Evolutionary conservation across 1,139 yeast species (phyloP), one percentile per base, ranked within the genome.

Genomic region (Geotrichum restrictum): DNA sequence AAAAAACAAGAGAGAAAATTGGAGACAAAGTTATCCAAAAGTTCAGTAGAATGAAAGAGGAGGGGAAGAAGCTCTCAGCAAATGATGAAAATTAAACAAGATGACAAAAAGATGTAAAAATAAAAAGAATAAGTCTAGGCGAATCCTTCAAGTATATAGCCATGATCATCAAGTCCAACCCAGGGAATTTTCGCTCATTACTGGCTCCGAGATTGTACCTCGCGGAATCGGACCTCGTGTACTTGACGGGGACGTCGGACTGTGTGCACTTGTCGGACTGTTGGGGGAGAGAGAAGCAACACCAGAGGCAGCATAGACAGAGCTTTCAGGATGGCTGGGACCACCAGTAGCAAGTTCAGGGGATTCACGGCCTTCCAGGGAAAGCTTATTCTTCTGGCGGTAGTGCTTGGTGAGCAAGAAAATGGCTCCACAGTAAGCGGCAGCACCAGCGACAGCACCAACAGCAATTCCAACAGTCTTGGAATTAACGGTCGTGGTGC

Each of bases 121-220:
- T n/a, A 27, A 22, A 22, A 39, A 13, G 22, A 27, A n/a, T 40
- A 24, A 24, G 29, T 24, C 8, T 8, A 24, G 8, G 29, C 8
- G 7, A n/a, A 24, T 14, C 6, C 6, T 13, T 40, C 19, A 11
- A 37, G 18, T 14, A 37, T 13, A 37, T 33, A 13, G n/a, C n/a
- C 21, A 42, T n/a, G 18, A 29, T 40, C 31, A 38, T 58, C 57
- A 67, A 16, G 66, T 63, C 74, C 74, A 70, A 36, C 75, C 75
- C n/a, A 71, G 62, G 16, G 73, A 68, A 60, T 71, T 71, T 53
- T 70, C 74, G 52, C 73, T 67, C 64, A 68, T 67, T n/a, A 71
- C 71, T 11, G 74, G 74, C 50, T 63, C 67, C 40, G 73, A 69
- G 49, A 71, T 71, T 39, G 31, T 19, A 16, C 22, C 21, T 32